A percentile compares a stretch with the other conserved stretches of the same genome.
Conservation (phyloP, 441 rosid genomes). For the Aleurites moluccanus region DNA sequence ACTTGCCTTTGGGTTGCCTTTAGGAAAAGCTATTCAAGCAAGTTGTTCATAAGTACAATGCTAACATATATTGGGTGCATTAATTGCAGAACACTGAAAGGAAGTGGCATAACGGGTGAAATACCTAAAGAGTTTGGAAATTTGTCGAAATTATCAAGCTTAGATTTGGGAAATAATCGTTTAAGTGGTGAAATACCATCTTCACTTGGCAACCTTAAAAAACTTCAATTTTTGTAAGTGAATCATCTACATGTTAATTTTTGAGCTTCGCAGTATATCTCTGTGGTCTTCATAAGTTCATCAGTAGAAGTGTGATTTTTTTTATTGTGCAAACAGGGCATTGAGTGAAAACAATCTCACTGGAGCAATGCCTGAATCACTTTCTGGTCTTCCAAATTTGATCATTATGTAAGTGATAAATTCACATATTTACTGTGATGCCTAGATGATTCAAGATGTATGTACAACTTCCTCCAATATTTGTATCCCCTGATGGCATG, state of each 20-base stretch:
- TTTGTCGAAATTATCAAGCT: conserved; percentile 70
- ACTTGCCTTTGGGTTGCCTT: not conserved
- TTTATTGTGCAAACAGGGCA: conserved; percentile 49
- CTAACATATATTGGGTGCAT: conserved; percentile 16
- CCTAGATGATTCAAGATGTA: not conserved
- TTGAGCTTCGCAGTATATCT: conserved; percentile 16
- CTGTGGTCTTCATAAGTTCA: conserved; percentile 1
- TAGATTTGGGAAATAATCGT: conserved; percentile 83
- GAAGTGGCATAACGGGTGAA: conserved; percentile 80
- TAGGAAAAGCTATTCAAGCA: not conserved
- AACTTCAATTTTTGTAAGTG: conserved; percentile 90
- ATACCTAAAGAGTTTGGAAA: conserved; percentile 87
- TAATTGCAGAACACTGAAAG: conserved; percentile 67
- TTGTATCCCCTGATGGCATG: conserved; percentile 5
- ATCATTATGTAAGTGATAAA: conserved; percentile 70
- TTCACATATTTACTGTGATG: conserved; percentile 5
- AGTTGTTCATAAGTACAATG: conserved; percentile 1
- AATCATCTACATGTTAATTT: conserved; percentile 13
- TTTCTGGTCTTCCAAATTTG: conserved; percentile 56
- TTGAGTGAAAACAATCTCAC: conserved; percentile 79
- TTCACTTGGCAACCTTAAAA: conserved; percentile 73
- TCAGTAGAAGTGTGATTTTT: conserved; percentile 10
- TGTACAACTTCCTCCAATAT: not conserved
- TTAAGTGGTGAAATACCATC: conserved; percentile 78
- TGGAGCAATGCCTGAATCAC: conserved; percentile 75